Conservation (phyloP, 306 rosid genomes). For the Potentilla sterilis region DNA sequence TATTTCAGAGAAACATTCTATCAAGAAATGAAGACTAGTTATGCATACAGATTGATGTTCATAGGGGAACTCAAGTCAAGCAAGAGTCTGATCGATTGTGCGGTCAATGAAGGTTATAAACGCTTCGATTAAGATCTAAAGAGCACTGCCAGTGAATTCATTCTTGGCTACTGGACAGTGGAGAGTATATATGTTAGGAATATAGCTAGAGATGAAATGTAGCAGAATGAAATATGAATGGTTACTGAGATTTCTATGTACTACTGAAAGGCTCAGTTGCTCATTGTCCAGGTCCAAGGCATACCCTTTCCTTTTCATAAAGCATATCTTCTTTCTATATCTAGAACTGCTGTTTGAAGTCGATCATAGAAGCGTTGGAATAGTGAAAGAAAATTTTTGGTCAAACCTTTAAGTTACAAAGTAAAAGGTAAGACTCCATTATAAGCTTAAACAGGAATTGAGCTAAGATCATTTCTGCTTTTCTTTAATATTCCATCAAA, state of each 20-base stretch:
- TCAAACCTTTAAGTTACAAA: neutral
- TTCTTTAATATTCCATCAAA: neutral
- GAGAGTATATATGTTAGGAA: neutral
- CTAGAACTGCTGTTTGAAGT: neutral
- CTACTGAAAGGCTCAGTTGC: neutral
- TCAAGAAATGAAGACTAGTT: neutral
- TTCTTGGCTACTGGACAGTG: neutral
- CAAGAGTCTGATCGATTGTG: neutral
- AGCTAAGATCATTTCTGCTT: neutral
- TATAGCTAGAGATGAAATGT: neutral
- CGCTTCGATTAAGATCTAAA: neutral
- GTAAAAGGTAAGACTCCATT: neutral
- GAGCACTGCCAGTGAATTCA: neutral
- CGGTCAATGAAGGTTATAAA: neutral
- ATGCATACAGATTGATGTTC: neutral
- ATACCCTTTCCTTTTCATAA: neutral
- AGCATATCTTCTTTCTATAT: constrained; percentile 6
- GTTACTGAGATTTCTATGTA: neutral
- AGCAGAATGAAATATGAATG: neutral
- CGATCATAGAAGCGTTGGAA: neutral
- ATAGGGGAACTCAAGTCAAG: neutral
- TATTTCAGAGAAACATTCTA: neutral
- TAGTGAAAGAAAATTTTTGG: neutral
- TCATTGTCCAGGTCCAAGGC: neutral
- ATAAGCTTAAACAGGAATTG: neutral